These are phyloP conservation scores for Selaginella moellendorffii DNA, from an alignment of 75 land plant genomes.

Conservation along the genomic window DNA sequence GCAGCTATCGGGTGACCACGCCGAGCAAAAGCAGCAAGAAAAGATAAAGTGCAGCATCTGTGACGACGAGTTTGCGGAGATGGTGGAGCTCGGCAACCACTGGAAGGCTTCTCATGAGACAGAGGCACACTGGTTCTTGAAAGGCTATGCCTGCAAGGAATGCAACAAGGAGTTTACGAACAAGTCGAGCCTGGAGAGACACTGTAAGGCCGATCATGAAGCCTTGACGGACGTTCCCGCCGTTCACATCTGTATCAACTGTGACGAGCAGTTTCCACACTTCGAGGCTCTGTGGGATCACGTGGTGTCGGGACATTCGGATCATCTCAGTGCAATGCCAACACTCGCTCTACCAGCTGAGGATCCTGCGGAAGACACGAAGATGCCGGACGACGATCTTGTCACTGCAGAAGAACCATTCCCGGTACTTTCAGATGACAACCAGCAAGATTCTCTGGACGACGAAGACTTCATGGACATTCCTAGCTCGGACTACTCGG, in stretches of 20 bases:
- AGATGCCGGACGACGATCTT: neutral
- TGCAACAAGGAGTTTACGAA: conserved; percentile 65
- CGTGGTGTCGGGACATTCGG: conserved; percentile 48
- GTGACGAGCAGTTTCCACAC: conserved; percentile 48
- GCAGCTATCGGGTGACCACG: neutral
- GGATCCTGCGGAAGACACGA: neutral
- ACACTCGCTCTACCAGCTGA: neutral
- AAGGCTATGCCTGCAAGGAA: conserved; percentile 69
- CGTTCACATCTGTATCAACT: conserved; percentile 51
- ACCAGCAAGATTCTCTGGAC: neutral
- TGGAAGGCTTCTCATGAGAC: conserved; percentile 57
- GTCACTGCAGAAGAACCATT: neutral
- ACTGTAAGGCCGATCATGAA: conserved; percentile 27
- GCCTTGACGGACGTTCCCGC: neutral
- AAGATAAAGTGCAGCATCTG: conserved; percentile 23
- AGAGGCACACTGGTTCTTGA: conserved; percentile 74
- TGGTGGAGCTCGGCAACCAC: conserved; percentile 47
- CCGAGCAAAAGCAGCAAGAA: neutral
- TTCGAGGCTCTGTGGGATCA: conserved; percentile 71
- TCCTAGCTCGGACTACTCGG: neutral
- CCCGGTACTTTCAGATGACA: neutral
- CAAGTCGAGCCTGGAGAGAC: conserved; percentile 49
- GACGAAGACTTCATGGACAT: neutral
- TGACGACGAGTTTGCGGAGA: conserved; percentile 41
- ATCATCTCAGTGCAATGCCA: conserved; percentile 6